Evolutionary conservation across 768 basidiomycete genomes (phyloP).

Genomic region (Nidularia pulvinata): DNA sequence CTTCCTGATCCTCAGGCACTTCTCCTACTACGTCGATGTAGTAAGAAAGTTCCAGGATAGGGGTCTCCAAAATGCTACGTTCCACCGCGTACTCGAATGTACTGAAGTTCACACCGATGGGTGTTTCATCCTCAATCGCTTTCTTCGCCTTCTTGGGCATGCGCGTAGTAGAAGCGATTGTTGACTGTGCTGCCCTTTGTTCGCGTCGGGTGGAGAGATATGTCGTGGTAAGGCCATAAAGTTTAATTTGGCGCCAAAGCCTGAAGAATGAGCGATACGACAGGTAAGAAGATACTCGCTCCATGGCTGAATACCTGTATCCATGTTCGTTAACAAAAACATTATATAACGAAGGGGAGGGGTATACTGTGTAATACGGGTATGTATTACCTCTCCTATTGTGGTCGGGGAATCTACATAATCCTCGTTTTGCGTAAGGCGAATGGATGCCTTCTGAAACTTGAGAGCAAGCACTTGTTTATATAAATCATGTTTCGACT

Average conservation of each 20-base stretch:
- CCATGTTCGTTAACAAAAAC: background rate
- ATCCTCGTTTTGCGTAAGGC: conserved; percentile 73
- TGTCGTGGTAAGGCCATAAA: conserved; percentile 35
- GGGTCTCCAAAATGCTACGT: conserved; percentile 78
- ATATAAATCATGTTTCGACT: conserved; percentile 81
- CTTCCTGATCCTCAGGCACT: conserved; percentile 43
- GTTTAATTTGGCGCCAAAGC: conserved; percentile 54
- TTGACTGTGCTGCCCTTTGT: conserved; percentile 18
- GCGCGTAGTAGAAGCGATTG: conserved; percentile 4
- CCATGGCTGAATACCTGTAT: conserved; percentile 25
- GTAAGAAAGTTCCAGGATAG: conserved; percentile 78
- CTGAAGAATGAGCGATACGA: conserved; percentile 39
- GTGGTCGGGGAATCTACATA: conserved; percentile 67
- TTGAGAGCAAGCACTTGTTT: conserved; percentile 77
- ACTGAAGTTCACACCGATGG: conserved; percentile 53
- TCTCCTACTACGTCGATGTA: conserved; percentile 84
- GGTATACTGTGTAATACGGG: conserved; percentile 49
- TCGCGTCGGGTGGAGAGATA: conserved; percentile 29
- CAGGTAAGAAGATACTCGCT: conserved; percentile 27
- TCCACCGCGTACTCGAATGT: conserved; percentile 87
- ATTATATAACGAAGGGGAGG: background rate
- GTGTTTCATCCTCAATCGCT: conserved; percentile 50
- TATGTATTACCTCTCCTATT: conserved; percentile 63
- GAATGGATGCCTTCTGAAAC: conserved; percentile 64
- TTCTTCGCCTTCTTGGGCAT: conserved; percentile 23